Conservation (phyloP, 2,329 filamentous ascomycete genomes). For the Rasamsonia emersonii region DNA sequence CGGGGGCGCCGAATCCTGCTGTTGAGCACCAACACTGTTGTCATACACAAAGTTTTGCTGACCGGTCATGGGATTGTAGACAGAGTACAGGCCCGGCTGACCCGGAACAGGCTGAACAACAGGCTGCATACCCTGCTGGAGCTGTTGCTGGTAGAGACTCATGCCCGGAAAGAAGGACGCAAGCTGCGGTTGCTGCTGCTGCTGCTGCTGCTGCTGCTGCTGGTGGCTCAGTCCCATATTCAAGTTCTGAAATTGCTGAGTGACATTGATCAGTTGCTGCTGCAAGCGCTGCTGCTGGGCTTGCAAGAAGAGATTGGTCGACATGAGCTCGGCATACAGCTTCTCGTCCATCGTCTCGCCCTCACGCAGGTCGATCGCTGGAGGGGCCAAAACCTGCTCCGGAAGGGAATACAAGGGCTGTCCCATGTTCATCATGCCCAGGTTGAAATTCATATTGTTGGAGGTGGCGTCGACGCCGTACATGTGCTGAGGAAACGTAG, state of each 20-base stretch:
- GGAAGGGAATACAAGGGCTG: constrained; percentile 58
- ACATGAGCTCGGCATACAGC: constrained; percentile 78
- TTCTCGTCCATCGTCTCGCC: constrained; percentile 73
- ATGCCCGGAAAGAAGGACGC: constrained; percentile 44
- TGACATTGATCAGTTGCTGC: constrained; percentile 80
- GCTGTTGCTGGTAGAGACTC: constrained; percentile 57
- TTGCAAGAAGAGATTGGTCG: constrained; percentile 83
- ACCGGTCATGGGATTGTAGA: constrained; percentile 78
- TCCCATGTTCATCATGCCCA: constrained; percentile 34
- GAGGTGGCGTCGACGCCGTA: constrained; percentile 22
- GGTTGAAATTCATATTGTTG: constrained; percentile 13
- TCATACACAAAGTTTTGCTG: constrained; percentile 77
- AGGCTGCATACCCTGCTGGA: constrained; percentile 58
- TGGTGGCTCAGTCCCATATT: constrained; percentile 48
- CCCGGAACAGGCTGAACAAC: constrained; percentile 54
- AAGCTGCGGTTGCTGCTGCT: constrained; percentile 45
- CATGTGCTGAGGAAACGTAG: constrained; percentile 43
- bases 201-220: constrained; percentile 41
- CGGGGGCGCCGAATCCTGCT: constrained; percentile 28
- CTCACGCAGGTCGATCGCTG: constrained; percentile 62
- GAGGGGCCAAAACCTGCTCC: constrained; percentile 67
- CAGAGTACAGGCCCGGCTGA: constrained; percentile 69
- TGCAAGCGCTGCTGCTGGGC: constrained; percentile 93
- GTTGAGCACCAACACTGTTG: constrained; percentile 47
- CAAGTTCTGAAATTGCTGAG: constrained; percentile 74